Conservation (phyloP, 225 moss, liverwort and hornwort genomes). For the Polytrichum commune region DNA sequence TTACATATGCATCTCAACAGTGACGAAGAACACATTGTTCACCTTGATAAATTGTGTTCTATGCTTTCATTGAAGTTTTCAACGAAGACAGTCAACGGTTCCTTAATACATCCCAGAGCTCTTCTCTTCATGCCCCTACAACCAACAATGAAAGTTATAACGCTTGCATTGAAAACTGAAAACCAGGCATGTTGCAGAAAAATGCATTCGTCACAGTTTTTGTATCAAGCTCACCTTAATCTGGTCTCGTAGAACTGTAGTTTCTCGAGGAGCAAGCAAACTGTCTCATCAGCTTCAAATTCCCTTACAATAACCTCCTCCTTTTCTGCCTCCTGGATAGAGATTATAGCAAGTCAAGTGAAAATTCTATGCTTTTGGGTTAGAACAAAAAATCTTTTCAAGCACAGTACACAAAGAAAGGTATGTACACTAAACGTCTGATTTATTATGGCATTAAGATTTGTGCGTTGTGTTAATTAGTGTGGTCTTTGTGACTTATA, state of each 20-base stretch:
- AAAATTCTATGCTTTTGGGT: constrained; percentile 1
- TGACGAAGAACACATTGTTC: not conserved
- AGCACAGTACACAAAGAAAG: too few species aligned
- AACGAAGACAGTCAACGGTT: not conserved
- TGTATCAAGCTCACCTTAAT: constrained; percentile 28
- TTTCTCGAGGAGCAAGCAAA: constrained; percentile 39
- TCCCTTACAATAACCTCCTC: constrained; percentile 32
- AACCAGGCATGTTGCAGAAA: not conserved
- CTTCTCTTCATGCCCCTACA: constrained; percentile 31
- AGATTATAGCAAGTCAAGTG: not conserved
- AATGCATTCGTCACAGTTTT: constrained; percentile 3
- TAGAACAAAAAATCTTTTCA: constrained; percentile 5
- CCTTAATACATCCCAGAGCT: not conserved
- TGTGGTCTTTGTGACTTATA: too few species aligned
- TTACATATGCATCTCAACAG: too few species aligned
- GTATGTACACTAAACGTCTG: too few species aligned
- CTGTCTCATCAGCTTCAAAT: constrained; percentile 46
- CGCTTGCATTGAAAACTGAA: not conserved
- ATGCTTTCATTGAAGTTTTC: not conserved
- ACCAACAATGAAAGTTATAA: constrained; percentile 4
- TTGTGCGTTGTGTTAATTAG: too few species aligned
- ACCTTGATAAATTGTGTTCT: not conserved
- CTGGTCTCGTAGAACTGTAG: constrained; percentile 35
- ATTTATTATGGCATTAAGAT: too few species aligned
- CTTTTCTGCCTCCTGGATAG: constrained; percentile 27